phyloP scores from a whole-genome alignment of 371 early-diverging fungal genomes.

The Mucor velutinosus region DNA sequence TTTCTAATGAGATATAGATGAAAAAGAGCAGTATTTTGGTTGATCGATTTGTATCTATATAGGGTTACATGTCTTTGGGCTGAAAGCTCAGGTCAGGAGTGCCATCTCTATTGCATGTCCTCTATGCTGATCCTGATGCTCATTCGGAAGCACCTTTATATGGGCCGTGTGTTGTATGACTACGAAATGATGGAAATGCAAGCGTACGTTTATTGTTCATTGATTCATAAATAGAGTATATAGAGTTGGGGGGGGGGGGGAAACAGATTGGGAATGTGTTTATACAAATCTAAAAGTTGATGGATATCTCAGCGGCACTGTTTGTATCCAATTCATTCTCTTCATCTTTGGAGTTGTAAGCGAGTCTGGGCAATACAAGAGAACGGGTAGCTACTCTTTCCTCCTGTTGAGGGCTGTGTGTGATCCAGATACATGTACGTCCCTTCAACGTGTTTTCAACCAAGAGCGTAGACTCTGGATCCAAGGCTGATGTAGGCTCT shows the following conservation, averaged over 20 bases:
- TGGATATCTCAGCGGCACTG: slow-evolving; percentile 10
- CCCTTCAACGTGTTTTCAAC: slow-evolving; percentile 74
- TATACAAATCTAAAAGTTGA: background rate
- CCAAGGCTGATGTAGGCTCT: slow-evolving; percentile 90
- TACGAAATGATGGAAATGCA: too few species aligned
- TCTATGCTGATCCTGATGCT: background rate
- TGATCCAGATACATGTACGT: slow-evolving; percentile 78
- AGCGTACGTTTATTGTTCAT: too few species aligned
- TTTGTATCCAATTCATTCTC: slow-evolving; percentile 12
- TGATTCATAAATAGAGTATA: background rate
- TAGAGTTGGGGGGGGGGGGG: background rate
- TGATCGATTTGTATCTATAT: background rate
- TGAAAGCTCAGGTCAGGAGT: background rate
- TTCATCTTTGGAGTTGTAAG: background rate
- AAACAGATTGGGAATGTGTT: background rate
- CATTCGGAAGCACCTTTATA: background rate
- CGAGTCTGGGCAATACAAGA: slow-evolving; percentile 18
- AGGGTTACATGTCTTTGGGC: background rate
- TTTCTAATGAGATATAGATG: background rate
- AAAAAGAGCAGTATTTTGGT: background rate
- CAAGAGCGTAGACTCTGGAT: slow-evolving; percentile 68
- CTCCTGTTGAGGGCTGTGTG: slow-evolving; percentile 79
- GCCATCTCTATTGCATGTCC: background rate
- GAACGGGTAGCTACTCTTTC: slow-evolving; percentile 62
- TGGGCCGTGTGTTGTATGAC: background rate